Evolutionary conservation across 495 filamentous ascomycete genomes (phyloP).

Genomic region (Trichoderma gamsii): DNA sequence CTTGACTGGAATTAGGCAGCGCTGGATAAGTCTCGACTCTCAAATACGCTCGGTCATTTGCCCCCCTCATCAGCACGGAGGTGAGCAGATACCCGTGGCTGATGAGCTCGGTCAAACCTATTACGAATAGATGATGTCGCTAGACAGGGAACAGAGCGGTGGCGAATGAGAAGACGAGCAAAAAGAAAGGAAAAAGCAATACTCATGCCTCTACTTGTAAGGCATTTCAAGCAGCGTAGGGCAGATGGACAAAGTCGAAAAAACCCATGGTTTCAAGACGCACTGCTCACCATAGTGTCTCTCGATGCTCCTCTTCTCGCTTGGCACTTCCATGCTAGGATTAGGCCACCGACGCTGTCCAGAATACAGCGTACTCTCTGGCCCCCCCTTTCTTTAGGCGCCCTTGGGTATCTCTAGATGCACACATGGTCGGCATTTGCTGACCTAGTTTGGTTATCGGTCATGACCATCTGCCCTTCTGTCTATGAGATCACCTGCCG

Average conservation of each 20-base stretch:
- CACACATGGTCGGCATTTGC: not conserved
- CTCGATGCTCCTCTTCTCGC: not conserved
- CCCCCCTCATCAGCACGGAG: too few relatives aligned
- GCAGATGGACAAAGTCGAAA: too few relatives aligned
- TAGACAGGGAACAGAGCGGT: too few relatives aligned
- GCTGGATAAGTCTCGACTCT: too few relatives aligned
- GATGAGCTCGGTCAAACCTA: too few relatives aligned
- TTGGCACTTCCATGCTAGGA: constrained; percentile 12
- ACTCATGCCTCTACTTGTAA: not conserved
- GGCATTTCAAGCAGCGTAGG: not conserved
- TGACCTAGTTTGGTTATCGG: not conserved
- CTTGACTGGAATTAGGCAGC: too few relatives aligned
- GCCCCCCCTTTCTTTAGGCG: not conserved
- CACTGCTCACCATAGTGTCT: not conserved
- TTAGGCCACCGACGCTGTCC: not conserved
- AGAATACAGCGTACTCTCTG: not conserved
- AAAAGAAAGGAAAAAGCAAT: not conserved
- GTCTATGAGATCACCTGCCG: not conserved
- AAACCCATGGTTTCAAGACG: not conserved
- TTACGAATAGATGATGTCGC: too few relatives aligned
- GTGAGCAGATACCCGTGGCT: too few relatives aligned
- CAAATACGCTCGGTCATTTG: too few relatives aligned
- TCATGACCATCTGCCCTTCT: not conserved
- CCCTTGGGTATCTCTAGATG: not conserved
- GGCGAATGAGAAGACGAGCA: too few relatives aligned